phyloP scores from a whole-genome alignment of 768 basidiomycete genomes.

The Auricularia sp. region DNA sequence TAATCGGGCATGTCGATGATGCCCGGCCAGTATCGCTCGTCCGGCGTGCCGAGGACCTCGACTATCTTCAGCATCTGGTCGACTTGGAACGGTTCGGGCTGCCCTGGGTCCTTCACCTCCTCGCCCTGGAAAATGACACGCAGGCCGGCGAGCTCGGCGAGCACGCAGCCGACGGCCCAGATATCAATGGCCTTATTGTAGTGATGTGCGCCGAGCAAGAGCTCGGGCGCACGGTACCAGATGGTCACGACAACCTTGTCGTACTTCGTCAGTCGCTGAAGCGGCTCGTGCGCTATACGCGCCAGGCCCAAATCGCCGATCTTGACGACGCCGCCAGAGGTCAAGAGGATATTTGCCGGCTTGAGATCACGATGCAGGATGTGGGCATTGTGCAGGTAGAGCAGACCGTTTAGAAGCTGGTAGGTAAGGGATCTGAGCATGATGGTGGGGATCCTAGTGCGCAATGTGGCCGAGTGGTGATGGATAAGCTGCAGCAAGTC shows the following conservation, averaged over 20 bases:
- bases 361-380: conserved; percentile 97
- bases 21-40: conserved; percentile 82
- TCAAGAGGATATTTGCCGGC: conserved; percentile 97
- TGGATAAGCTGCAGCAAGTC: conserved; percentile 99
- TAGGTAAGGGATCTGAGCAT: conserved; percentile 90
- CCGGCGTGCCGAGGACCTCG: conserved; percentile 84
- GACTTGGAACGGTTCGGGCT: conserved; percentile 92
- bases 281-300: conserved; percentile 78
- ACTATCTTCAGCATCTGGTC: conserved; percentile 94
- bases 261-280: conserved; percentile 83
- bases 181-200: conserved; percentile 95
- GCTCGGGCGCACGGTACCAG: conserved; percentile 97
- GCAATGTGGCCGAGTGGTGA: conserved; percentile 86
- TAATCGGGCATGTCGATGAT: conserved; percentile 84
- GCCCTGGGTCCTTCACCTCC: conserved; percentile 96
- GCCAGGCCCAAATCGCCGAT: conserved; percentile 98
- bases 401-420: conserved; percentile 87
- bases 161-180: conserved; percentile 97
- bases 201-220: conserved; percentile 92
- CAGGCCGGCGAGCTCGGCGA: conserved; percentile 88
- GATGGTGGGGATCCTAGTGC: conserved; percentile 58
- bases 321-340: conserved; percentile 79
- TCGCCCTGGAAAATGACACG: conserved; percentile 98
- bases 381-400: conserved; percentile 90
- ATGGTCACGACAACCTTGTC: conserved; percentile 99